Base-by-base conservation (phyloP, 306 rosid genomes). In the Gastrolobium bilobum region DNA sequence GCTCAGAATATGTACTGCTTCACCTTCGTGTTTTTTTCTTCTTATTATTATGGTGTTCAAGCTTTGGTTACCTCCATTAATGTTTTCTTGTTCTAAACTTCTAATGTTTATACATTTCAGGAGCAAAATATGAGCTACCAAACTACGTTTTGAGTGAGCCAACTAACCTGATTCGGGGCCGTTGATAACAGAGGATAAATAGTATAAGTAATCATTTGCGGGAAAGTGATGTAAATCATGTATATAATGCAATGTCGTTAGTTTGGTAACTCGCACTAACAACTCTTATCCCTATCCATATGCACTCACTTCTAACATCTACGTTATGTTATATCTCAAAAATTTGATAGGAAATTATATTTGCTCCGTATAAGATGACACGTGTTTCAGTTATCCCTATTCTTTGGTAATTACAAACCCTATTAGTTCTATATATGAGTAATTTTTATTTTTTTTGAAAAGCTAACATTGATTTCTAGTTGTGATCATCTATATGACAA, bases 71-170 rank as follows among this genome's bases (percentile, higher is more conserved):
- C 26, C 26, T 71, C 1, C 60, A 56, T 75, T 26, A 57, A 39
- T 62, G 40, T 77, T 20, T 29, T 62, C 38, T 51, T 47, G 57
- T 56, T 44, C 81, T 79, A 70, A 80, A 20, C 26, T 63, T 26
- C 5, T 70, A 51, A 81, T 56, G 7, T 51, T 68, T 75, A 60
- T 82, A 20, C 26, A 14, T 83, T 78, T 84, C 93, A 96, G 99
- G 99, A 34, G 97, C 98, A 3, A 93, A 93, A 87, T 96, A 96
- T 50, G 99, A 96, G 66, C 89, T 96, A 47, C 99, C 99, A 15
- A 96, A 91, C 89, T 93, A 96, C 69, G 99, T 96, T 76, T 84
- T 96, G 94, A 96, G 98, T 44, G 99, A 96, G 87, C 99, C 99
- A 40, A 91, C 97, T 82, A 96, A 96, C 92, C 68, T 93, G 91